Evolutionary conservation across 1,139 yeast genomes (phyloP), one percentile per base, ranked within the genome.

Genomic region (Pichia sp.): DNA sequence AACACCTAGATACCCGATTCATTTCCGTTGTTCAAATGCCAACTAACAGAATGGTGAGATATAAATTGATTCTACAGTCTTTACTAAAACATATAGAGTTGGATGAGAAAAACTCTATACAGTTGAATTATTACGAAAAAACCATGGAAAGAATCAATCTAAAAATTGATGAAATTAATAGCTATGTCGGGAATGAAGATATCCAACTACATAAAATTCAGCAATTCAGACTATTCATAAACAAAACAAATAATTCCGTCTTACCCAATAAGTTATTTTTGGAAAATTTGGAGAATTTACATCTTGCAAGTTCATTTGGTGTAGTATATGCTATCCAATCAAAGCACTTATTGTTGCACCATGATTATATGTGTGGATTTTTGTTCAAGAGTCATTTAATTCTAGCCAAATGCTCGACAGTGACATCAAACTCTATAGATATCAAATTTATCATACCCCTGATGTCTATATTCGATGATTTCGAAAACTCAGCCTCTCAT

Each of bases 1-100:
- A 62, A 30, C 63, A 60, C 43, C 55, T 64, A n/a, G 69, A 67
- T 54, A 62, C 65, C 19, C 54, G 69, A 31, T 67, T 69, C 32
- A 61, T 62, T 11, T 81, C 87, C 0, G 70, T 82, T 50, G 67
- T 80, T 41, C 82, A 80, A 59, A 75, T 75, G 64, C 87, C 88
- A 1, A 72, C 80, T 3, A 70, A 77, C 26, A 68, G 87, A 57
- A 72, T 80, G 15, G 70, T 77, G 4, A 79, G 81, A 60, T 82
- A 82, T 62, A 73, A 75, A 50, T 67, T 83, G 45, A 72, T 82
- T 30, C 59, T 80, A 26, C 79, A 78, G 47, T 70, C 77, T 1
- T 61, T 81, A 31, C 50, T 44, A 54, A 64, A 52, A 60, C 61
- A 58, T 53, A 52, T 56, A n/a, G 52, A 65, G 58, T 29, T 55